phyloP scores from a whole-genome alignment of 2,329 filamentous ascomycete genomes.

The Fusarium camptoceras region DNA sequence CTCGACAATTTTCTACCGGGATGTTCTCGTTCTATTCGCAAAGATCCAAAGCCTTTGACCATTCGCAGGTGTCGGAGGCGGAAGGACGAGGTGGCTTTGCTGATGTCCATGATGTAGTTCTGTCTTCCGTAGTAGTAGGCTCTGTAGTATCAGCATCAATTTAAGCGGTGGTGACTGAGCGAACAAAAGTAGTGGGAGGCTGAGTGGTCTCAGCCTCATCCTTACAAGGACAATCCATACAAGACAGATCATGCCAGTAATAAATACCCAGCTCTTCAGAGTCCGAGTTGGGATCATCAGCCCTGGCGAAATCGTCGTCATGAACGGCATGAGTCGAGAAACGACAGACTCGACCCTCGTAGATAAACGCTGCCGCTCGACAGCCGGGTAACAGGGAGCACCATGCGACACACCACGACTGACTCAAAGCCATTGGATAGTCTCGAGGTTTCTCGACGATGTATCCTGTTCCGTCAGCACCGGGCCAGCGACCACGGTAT shows the following conservation, averaged over 20 bases:
- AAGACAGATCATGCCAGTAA: slow-evolving; percentile 14
- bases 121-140: background rate
- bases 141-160: background rate
- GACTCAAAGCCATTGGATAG: slow-evolving; percentile 11
- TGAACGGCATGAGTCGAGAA: slow-evolving; percentile 10
- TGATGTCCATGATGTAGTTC: background rate
- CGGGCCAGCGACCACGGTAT: slow-evolving; percentile 15
- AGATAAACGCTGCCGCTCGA: slow-evolving; percentile 1
- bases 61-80: background rate
- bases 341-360: background rate
- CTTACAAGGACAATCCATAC: slow-evolving; percentile 6
- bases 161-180: background rate
- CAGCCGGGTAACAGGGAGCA: slow-evolving; percentile 5
- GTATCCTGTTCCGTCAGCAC: background rate
- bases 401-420: slow-evolving; percentile 18
- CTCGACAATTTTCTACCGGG: background rate
- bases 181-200: background rate
- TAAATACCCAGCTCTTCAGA: slow-evolving; percentile 4
- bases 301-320: slow-evolving; percentile 9
- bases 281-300: slow-evolving; percentile 4
- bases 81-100: background rate
- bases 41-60: background rate
- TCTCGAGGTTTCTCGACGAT: slow-evolving; percentile 5
- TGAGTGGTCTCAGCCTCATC: background rate
- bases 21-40: background rate